Evolutionary conservation across 2,329 filamentous ascomycete genomes (phyloP).

Genomic region (Paraphoma sp.): DNA sequence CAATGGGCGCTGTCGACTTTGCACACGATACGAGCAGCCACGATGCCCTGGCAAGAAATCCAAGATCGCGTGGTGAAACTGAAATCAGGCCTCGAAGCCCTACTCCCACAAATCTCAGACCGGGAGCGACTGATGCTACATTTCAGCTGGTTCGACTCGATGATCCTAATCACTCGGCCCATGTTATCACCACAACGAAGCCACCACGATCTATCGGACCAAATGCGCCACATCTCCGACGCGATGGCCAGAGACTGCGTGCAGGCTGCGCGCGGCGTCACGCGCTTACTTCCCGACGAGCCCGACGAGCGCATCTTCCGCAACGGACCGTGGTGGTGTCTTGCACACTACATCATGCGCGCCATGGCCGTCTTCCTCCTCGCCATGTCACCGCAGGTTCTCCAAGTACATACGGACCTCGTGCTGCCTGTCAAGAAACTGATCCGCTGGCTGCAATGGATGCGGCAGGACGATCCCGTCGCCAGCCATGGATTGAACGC

Average conservation of each 20-base stretch:
- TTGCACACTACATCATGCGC: slow-evolving; percentile 9
- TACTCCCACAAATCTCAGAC: background rate
- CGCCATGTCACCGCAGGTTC: slow-evolving; percentile 1
- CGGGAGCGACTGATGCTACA: slow-evolving; percentile 5
- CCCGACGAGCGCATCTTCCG: slow-evolving; percentile 3
- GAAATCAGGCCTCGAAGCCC: slow-evolving; percentile 1
- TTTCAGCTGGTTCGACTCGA: slow-evolving; percentile 5
- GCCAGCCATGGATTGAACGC: background rate
- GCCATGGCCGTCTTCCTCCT: slow-evolving; percentile 5
- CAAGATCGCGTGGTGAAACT: background rate
- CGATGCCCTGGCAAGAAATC: background rate
- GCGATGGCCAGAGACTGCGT: background rate
- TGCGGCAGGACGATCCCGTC: slow-evolving; percentile 1
- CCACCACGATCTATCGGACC: background rate
- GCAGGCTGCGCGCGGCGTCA: slow-evolving; percentile 1
- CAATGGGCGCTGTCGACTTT: slow-evolving; percentile 3
- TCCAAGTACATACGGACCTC: slow-evolving; percentile 1
- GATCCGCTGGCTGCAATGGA: slow-evolving; percentile 4
- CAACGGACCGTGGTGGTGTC: slow-evolving; percentile 9
- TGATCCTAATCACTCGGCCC: slow-evolving; percentile 6
- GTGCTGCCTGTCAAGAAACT: slow-evolving; percentile 2
- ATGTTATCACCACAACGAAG: background rate
- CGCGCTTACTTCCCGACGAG: slow-evolving; percentile 1
- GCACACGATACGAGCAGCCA: slow-evolving; percentile 5
- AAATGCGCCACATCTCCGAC: background rate